Conservation (phyloP, 2,329 filamentous ascomycete species). For the Alternaria sp. region DNA sequence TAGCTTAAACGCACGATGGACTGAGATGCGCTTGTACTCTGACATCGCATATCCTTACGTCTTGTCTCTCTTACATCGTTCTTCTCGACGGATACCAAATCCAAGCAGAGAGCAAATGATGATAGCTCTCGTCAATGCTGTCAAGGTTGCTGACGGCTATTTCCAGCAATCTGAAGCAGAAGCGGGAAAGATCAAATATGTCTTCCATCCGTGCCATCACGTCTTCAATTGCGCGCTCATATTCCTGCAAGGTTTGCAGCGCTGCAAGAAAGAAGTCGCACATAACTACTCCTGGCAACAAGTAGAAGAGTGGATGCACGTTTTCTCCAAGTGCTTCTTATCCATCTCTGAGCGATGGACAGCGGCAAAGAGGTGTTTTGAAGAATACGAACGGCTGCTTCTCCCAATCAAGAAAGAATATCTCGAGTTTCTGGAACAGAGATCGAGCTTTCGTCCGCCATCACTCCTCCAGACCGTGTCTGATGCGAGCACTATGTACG, state of each 20-base stretch:
- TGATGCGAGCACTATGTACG: slow-evolving; percentile 23
- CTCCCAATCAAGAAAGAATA: slow-evolving; percentile 47
- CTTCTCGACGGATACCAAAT: slow-evolving; percentile 36
- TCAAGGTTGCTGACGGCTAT: slow-evolving; percentile 47
- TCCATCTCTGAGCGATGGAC: slow-evolving; percentile 50
- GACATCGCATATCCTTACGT: slow-evolving; percentile 47
- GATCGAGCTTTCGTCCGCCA: slow-evolving; percentile 31
- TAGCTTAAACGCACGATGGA: slow-evolving; percentile 40
- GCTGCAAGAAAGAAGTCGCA: slow-evolving; percentile 46
- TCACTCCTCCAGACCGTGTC: slow-evolving; percentile 15
- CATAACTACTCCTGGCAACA: slow-evolving; percentile 35
- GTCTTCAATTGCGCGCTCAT: slow-evolving; percentile 46
- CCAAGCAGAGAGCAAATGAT: slow-evolving; percentile 43
- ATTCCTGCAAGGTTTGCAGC: slow-evolving; percentile 44
- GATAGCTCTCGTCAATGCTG: slow-evolving; percentile 40
- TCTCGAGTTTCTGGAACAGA: slow-evolving; percentile 43
- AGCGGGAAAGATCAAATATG: slow-evolving; percentile 50
- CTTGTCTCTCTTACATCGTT: slow-evolving; percentile 43
- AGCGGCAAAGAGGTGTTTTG: slow-evolving; percentile 44
- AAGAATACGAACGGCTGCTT: slow-evolving; percentile 47
- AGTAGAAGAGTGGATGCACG: slow-evolving; percentile 43
- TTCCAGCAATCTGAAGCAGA: slow-evolving; percentile 45
- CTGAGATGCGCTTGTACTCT: slow-evolving; percentile 48
- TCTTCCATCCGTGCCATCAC: slow-evolving; percentile 51
- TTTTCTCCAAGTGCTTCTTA: slow-evolving; percentile 46